These are phyloP conservation scores for Filosporella fistucella DNA, from an alignment of 495 filamentous ascomycete species.

Conservation along the genomic window DNA sequence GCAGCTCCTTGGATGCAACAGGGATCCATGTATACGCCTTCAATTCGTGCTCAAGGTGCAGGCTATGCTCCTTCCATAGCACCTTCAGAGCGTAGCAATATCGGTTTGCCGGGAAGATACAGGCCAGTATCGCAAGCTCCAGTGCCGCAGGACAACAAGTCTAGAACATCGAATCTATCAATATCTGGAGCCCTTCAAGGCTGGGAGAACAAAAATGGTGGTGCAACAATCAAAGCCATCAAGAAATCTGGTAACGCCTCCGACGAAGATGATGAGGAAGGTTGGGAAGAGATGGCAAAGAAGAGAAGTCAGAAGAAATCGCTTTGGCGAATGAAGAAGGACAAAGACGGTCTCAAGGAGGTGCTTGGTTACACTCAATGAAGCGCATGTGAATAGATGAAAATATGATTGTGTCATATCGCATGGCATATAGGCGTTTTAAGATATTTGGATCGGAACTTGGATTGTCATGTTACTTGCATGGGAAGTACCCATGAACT, in stretches of 20 bases:
- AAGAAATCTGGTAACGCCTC: constrained; percentile 38
- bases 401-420: constrained; percentile 12
- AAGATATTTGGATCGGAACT: constrained; percentile 9
- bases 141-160: constrained; percentile 28
- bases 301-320: constrained; percentile 78
- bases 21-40: constrained; percentile 37
- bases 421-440: constrained; percentile 3
- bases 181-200: constrained; percentile 43
- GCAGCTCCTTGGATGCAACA: constrained; percentile 42
- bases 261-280: constrained; percentile 77
- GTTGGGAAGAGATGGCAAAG: constrained; percentile 82
- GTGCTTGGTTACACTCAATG: constrained; percentile 17
- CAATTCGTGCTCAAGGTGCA: constrained; percentile 30
- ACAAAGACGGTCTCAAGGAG: constrained; percentile 35
- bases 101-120: constrained; percentile 88
- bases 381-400: neutral
- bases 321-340: constrained; percentile 64
- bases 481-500: neutral
- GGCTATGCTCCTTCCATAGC: constrained; percentile 68
- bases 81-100: constrained; percentile 89
- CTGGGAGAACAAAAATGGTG: constrained; percentile 42
- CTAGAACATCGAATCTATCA: constrained; percentile 45
- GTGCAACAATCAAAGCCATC: constrained; percentile 21
- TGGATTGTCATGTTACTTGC: constrained; percentile 3
- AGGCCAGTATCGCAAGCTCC: constrained; percentile 72